These are phyloP conservation scores for Saccharum hybrid DNA, from an alignment of 202 grass and related monocot genomes.

Conservation along the genomic window DNA sequence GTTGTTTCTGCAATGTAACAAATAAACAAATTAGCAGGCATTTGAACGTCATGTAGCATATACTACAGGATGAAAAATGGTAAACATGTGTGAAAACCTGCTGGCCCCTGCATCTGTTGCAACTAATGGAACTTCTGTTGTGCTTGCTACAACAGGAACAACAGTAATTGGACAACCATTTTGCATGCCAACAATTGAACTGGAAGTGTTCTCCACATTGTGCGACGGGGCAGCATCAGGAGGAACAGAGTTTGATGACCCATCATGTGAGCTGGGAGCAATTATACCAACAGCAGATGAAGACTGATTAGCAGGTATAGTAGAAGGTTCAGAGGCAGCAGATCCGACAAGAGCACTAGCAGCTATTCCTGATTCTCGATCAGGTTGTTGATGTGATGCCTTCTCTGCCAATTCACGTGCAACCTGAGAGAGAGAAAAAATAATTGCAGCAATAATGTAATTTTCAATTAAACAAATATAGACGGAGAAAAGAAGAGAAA, in stretches of 20 bases:
- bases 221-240: constrained; percentile 29
- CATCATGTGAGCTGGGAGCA: constrained; percentile 47
- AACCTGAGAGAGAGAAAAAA: constrained; percentile 59
- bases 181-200: constrained; percentile 41
- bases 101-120: constrained; percentile 42
- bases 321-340: constrained; percentile 50
- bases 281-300: constrained; percentile 46
- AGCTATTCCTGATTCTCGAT: constrained; percentile 44
- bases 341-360: constrained; percentile 47
- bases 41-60: constrained; percentile 6
- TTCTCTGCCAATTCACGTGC: constrained; percentile 90
- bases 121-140: constrained; percentile 39
- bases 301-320: constrained; percentile 44
- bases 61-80: constrained; percentile 21
- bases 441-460: constrained; percentile 20
- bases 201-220: constrained; percentile 41
- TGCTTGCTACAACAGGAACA: constrained; percentile 45
- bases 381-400: constrained; percentile 48
- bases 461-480: constrained; percentile 21
- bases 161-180: constrained; percentile 49
- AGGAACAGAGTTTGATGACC: constrained; percentile 41
- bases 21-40: background rate
- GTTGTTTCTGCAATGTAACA: constrained; percentile 58
- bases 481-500: constrained; percentile 5
- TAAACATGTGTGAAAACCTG: constrained; percentile 36